Base-by-base conservation (phyloP, 768 basidiomycete species). In the Suillus luteus region DNA sequence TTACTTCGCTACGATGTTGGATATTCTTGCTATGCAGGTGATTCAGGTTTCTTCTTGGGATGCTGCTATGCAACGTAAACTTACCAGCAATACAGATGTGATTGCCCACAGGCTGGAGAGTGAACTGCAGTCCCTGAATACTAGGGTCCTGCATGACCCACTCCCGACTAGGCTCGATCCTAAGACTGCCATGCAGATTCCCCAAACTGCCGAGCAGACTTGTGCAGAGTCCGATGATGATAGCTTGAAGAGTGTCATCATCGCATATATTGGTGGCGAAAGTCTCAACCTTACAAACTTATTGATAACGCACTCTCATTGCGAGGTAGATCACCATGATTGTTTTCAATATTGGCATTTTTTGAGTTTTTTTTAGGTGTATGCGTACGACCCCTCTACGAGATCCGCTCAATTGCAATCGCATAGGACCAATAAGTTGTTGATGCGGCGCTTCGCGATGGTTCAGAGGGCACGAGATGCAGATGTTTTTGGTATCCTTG, bases 401-500 rank as follows among this genome's bases (percentile, higher is more conserved):
- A 71, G 76, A 17, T 71, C 70, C 0, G 78, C 84, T 0, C 78
- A 80, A 12, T 71, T 89, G 17, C 87, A 93, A 66, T 93, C 91
- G 0, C 75, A 75, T 0, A 80, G 83, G 31, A 91, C 93, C 5
- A 96, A 96, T 68, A 86, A 82, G 59, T 78, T 97, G 5, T 84
- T 98, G 15, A 96, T 96, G 90, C 86, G 93, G 0, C 87, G 97
- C 15, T 97, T 98, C 65, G 91, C 88, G 2, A 79, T 85, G 1
- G 85, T 99, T 5, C 95, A 96, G 72, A 89, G 87, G 68, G 95
- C 96, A 2, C 84, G 93, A 51, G 91, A 95, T 67, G 91, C 95
- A 0, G 95, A 98, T 68, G 92, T 98, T 0, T 93, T 97, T 66
- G 97, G 96, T 1, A 95, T 99, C 52, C 86, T 99, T 4, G 91